phyloP scores from a whole-genome alignment of 345 rosid species.

The Citrus cavaleriei region DNA sequence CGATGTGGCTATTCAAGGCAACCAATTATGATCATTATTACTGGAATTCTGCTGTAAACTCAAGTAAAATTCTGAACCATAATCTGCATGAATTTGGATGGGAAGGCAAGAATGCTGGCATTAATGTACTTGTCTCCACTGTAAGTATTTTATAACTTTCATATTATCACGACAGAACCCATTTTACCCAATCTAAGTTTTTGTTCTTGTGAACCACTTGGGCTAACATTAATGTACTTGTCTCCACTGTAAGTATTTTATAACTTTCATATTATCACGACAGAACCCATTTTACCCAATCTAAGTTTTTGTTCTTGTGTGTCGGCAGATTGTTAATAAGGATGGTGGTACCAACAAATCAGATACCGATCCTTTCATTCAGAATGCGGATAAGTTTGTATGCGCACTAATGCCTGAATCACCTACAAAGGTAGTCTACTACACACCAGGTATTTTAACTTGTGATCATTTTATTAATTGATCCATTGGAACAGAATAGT shows the following conservation, averaged over 20 bases:
- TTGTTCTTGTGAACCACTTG: too few relatives aligned
- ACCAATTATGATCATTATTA: conserved; percentile 38
- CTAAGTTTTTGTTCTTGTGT: too few relatives aligned
- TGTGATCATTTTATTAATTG: background rate
- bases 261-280: too few relatives aligned
- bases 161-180: background rate
- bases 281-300: too few relatives aligned
- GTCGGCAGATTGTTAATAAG: conserved; percentile 20
- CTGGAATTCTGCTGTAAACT: conserved; percentile 29
- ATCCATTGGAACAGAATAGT: background rate
- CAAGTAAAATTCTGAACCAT: too few relatives aligned
- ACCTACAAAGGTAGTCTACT: conserved; percentile 37
- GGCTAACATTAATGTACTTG: too few relatives aligned
- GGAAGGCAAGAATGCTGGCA: conserved; percentile 81
- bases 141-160: conserved; percentile 19
- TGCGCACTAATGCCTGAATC: conserved; percentile 56
- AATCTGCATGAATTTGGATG: conserved; percentile 55
- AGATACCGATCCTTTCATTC: conserved; percentile 15
- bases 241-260: too few relatives aligned
- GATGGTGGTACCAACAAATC: background rate
- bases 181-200: background rate
- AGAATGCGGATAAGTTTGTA: conserved; percentile 35
- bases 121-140: conserved; percentile 65
- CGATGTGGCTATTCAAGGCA: conserved; percentile 78
- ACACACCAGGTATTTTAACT: conserved; percentile 39